A percentile compares a stretch with the other conserved stretches of the same genome.
phyloP scores from a whole-genome alignment of 257 asterid species.

The Agastache rugosa region DNA sequence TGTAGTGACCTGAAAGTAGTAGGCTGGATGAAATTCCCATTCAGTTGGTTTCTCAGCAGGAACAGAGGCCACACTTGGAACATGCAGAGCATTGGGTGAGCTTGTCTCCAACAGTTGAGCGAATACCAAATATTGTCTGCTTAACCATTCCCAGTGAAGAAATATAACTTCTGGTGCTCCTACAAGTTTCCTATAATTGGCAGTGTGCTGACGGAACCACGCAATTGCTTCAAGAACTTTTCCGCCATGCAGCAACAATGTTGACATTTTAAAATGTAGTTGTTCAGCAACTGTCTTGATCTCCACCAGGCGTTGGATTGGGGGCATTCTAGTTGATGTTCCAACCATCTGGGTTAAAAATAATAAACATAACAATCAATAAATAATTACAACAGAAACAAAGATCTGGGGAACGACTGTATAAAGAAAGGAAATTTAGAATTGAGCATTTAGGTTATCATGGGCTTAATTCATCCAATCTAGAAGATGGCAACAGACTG shows the following conservation, averaged over 20 bases:
- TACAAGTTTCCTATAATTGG: slow-evolving; percentile 68
- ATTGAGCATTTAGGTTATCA: slow-evolving; percentile 20
- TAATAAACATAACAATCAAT: slow-evolving; percentile 1
- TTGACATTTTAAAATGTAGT: slow-evolving; percentile 86
- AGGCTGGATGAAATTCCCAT: slow-evolving; percentile 85
- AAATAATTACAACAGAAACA: background rate
- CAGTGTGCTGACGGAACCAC: slow-evolving; percentile 82
- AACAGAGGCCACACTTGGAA: slow-evolving; percentile 53
- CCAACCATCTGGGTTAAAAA: slow-evolving; percentile 73
- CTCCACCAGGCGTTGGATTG: slow-evolving; percentile 86
- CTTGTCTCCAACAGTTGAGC: slow-evolving; percentile 93
- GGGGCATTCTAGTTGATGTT: slow-evolving; percentile 88
- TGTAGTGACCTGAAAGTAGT: slow-evolving; percentile 78
- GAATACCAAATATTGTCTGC: slow-evolving; percentile 87
- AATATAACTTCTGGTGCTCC: slow-evolving; percentile 79
- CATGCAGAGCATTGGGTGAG: slow-evolving; percentile 53
- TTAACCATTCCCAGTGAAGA: slow-evolving; percentile 99
- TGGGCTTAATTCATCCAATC: slow-evolving; percentile 21
- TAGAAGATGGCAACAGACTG: slow-evolving; percentile 15
- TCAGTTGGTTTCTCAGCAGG: slow-evolving; percentile 79
- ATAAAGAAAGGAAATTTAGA: slow-evolving; percentile 29
- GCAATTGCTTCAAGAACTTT: slow-evolving; percentile 81
- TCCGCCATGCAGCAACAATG: slow-evolving; percentile 90
- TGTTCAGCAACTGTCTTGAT: slow-evolving; percentile 87
- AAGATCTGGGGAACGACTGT: slow-evolving; percentile 4